Evolutionary conservation across 352 stramenopile genomes (phyloP).

Genomic region (Chrysophaeum taylorii): DNA sequence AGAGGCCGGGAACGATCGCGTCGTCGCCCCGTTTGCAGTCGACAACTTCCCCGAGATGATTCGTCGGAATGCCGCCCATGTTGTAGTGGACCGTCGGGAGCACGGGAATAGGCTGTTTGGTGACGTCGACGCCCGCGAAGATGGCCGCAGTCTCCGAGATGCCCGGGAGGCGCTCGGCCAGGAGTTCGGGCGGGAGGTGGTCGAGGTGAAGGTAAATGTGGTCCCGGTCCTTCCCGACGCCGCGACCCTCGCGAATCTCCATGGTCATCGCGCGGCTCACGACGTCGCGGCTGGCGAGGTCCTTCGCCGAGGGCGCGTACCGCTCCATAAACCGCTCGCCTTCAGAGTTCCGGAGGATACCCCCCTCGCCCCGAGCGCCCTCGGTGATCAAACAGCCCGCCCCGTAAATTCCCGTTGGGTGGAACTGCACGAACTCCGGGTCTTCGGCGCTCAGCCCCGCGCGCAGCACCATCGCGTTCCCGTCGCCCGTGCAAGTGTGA

Average conservation of each 20-base stretch:
- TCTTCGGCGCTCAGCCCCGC: constrained; percentile 82
- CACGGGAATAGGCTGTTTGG: constrained; percentile 91
- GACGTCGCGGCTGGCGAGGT: constrained; percentile 86
- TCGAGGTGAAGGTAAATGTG: constrained; percentile 93
- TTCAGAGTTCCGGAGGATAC: constrained; percentile 84
- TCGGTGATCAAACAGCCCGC: constrained; percentile 94
- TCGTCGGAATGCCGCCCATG: constrained; percentile 93
- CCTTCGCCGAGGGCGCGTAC: constrained; percentile 88
- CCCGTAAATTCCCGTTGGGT: constrained; percentile 93
- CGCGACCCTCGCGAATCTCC: constrained; percentile 87
- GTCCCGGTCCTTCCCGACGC: constrained; percentile 81
- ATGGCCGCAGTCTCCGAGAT: constrained; percentile 91
- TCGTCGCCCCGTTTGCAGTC: constrained; percentile 66
- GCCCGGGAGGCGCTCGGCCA: constrained; percentile 81
- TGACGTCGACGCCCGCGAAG: constrained; percentile 93
- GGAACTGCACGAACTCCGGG: constrained; percentile 94
- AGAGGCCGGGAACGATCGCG: constrained; percentile 80
- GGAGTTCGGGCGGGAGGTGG: constrained; percentile 80
- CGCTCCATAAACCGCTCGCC: constrained; percentile 86
- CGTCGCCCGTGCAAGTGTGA: constrained; percentile 91
- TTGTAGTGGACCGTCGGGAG: constrained; percentile 96
- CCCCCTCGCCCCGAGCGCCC: constrained; percentile 84
- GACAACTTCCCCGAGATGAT: constrained; percentile 82
- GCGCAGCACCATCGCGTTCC: constrained; percentile 86
- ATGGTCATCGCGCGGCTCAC: constrained; percentile 91